Percentiles rank a stretch among this genome's conserved stretches.
Evolutionary conservation across 345 rosid genomes (phyloP).

Genomic region (Anastatica hierochuntica): DNA sequence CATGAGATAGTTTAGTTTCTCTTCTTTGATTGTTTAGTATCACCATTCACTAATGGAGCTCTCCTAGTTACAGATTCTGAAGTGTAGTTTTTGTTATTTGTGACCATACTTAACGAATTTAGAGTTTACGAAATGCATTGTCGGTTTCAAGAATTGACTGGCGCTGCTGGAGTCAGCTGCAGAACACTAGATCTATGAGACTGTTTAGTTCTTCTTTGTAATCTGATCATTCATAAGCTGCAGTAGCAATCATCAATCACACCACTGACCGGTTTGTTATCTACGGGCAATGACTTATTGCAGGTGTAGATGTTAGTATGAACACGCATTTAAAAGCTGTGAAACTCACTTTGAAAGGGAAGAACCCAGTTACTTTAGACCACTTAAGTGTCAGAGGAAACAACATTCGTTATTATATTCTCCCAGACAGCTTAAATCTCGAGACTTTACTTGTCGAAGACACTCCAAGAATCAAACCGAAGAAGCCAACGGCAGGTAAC

Average conservation of each 20-base stretch:
- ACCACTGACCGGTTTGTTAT: background rate
- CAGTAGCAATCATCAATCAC: background rate
- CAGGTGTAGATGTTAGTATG: slow-evolving; percentile 98
- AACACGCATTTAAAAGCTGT: slow-evolving; percentile 95
- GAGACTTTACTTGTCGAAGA: slow-evolving; percentile 96
- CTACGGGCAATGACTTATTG: slow-evolving; percentile 1
- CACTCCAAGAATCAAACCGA: slow-evolving; percentile 89
- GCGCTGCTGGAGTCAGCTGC: background rate
- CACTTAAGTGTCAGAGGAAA: slow-evolving; percentile 94
- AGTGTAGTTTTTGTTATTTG: background rate
- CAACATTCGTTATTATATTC: slow-evolving; percentile 93
- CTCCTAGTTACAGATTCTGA: background rate
- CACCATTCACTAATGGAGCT: too few species aligned
- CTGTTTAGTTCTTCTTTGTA: background rate
- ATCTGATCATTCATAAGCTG: background rate
- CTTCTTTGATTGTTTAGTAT: too few species aligned
- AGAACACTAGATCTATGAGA: background rate
- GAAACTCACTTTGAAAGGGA: slow-evolving; percentile 91
- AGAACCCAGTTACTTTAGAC: slow-evolving; percentile 82
- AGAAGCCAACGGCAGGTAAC: slow-evolving; percentile 91
- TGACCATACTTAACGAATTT: background rate
- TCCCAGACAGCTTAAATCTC: slow-evolving; percentile 95
- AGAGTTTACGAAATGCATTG: background rate
- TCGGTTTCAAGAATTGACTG: background rate
- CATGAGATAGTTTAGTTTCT: too few species aligned